A percentile compares a stretch with the other conserved stretches of the same genome.
These are phyloP conservation scores for Cenchrus purpureus DNA, from an alignment of 176 grass and related monocot genomes.

Conservation along the genomic window DNA sequence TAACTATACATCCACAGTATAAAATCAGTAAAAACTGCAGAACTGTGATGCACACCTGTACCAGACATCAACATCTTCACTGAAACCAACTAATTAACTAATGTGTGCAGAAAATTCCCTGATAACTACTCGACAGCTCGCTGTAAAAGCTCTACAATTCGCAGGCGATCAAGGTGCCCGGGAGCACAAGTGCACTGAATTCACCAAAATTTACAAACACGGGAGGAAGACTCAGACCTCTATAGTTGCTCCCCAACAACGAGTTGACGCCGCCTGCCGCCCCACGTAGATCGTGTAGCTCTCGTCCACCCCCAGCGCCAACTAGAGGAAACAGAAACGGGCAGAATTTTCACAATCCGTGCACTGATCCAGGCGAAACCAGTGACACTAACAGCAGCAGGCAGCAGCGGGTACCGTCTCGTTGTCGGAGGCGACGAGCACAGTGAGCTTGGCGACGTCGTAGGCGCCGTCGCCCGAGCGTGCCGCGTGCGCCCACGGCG, in stretches of 20 bases:
- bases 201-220: background rate
- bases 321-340: slow-evolving; percentile 23
- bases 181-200: background rate
- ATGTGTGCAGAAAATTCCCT: background rate
- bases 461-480: slow-evolving; percentile 22
- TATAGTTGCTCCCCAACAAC: slow-evolving; percentile 78
- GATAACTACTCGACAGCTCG: background rate
- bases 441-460: slow-evolving; percentile 62
- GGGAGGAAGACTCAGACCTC: slow-evolving; percentile 48
- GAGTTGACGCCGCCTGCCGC: slow-evolving; percentile 48
- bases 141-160: background rate
- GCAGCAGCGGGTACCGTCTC: slow-evolving; percentile 58
- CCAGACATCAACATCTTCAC: background rate
- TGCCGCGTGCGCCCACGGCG: slow-evolving; percentile 60
- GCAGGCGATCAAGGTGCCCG: background rate
- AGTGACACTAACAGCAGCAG: background rate
- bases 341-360: background rate
- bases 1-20: background rate
- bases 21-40: background rate
- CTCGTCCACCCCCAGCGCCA: slow-evolving; percentile 86
- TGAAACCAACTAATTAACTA: background rate
- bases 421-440: slow-evolving; percentile 71
- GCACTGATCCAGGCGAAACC: background rate
- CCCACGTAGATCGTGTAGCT: slow-evolving; percentile 73
- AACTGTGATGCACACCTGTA: background rate